Percentiles rank a stretch among this genome's conserved stretches.
These are phyloP conservation scores for Monosiga brevicollis DNA, from an alignment of 78 protist species.

Conservation along the genomic window DNA sequence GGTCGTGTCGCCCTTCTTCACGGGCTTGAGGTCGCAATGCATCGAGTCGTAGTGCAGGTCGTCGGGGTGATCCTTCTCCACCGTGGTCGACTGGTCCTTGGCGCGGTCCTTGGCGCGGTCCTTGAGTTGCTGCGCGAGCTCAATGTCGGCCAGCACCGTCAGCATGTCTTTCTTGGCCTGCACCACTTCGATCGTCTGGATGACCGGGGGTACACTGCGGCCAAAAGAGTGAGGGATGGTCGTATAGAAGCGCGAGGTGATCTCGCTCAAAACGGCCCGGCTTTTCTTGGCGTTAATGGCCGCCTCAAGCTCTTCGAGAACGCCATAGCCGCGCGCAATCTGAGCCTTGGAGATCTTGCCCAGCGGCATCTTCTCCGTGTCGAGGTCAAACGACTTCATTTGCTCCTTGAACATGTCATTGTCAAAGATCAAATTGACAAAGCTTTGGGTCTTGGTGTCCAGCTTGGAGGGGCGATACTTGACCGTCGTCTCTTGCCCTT, in stretches of 20 bases:
- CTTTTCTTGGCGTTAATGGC: background rate
- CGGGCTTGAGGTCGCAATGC: background rate
- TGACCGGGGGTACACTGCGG: slow-evolving; percentile 15
- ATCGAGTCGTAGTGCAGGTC: background rate
- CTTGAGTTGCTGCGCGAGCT: slow-evolving; percentile 3
- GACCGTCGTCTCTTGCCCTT: background rate
- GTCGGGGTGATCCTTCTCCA: slow-evolving; percentile 8
- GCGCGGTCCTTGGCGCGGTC: background rate
- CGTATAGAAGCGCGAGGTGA: slow-evolving; percentile 25
- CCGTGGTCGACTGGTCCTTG: background rate
- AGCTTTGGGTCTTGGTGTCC: background rate
- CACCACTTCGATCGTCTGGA: background rate
- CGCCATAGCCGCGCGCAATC: background rate
- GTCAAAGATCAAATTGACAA: slow-evolving; percentile 8
- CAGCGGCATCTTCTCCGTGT: slow-evolving; percentile 11
- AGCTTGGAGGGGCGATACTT: slow-evolving; percentile 11
- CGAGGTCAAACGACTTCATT: background rate
- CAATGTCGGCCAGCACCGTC: slow-evolving; percentile 20
- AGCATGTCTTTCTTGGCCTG: slow-evolving; percentile 15
- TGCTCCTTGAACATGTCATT: slow-evolving; percentile 2
- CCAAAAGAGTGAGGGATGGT: slow-evolving; percentile 24
- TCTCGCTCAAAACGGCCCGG: background rate
- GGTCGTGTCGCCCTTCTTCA: background rate
- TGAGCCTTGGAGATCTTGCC: slow-evolving; percentile 6
- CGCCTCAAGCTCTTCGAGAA: background rate